A percentile compares a stretch with the other conserved stretches of the same genome.
Evolutionary conservation across 495 filamentous ascomycete genomes (phyloP).

Genomic region (Lophium mytilinum): DNA sequence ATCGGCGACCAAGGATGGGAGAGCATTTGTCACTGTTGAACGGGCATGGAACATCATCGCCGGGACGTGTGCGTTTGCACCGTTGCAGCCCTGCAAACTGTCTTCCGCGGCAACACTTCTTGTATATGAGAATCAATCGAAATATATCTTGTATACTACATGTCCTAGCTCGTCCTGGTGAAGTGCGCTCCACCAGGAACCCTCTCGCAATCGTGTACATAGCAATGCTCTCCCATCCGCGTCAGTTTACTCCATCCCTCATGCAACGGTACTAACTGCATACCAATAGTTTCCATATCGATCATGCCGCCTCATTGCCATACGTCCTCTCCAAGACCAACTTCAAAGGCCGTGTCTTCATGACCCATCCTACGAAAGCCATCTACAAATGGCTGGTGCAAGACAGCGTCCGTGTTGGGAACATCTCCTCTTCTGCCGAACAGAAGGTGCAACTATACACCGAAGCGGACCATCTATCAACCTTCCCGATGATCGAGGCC

Average conservation of each 20-base stretch:
- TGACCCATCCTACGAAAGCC: conserved; percentile 97
- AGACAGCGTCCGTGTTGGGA: conserved; percentile 84
- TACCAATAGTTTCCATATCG: conserved; percentile 78
- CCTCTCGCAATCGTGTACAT: conserved; percentile 13
- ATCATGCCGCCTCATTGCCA: conserved; percentile 91
- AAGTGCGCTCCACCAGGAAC: conserved; percentile 8
- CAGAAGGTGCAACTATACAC: conserved; percentile 77
- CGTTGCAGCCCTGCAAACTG: neutral
- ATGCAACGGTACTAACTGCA: conserved; percentile 11
- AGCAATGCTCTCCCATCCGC: neutral
- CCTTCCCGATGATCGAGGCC: conserved; percentile 87
- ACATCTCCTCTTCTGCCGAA: conserved; percentile 66
- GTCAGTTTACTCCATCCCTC: neutral
- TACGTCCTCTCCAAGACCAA: conserved; percentile 97
- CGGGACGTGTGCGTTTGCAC: too few relatives aligned
- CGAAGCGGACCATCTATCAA: conserved; percentile 86
- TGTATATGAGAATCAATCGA: conserved; percentile 29
- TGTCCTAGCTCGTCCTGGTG: conserved; percentile 13
- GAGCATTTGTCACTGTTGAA: conserved; percentile 10
- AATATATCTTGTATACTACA: conserved; percentile 20
- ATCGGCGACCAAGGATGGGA: conserved; percentile 4
- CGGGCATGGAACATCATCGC: neutral
- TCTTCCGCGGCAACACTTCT: neutral
- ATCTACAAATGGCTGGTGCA: conserved; percentile 99
- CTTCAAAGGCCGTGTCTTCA: conserved; percentile 93